Base-by-base conservation (phyloP, 768 basidiomycete genomes). In the Mycena albidolilacea region DNA sequence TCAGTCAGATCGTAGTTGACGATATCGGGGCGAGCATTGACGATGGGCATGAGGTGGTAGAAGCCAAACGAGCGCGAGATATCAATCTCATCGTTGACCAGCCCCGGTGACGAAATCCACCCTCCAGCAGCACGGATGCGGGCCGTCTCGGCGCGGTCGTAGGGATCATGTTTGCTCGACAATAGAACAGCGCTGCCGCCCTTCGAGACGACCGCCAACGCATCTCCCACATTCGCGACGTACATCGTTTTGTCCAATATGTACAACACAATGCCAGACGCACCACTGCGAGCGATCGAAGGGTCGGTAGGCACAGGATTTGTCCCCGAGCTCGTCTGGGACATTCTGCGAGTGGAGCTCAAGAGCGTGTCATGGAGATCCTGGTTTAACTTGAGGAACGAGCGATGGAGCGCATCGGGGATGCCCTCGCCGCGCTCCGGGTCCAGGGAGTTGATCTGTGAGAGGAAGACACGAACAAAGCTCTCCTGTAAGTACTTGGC, bases 61-160 rank as follows among this genome's bases (percentile, higher is more conserved):
- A 93, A 96, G 0, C 98, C 98, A 82, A 99, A 98, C 0, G 95
- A 93, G 60, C 97, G 89, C n/a, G 97, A 97, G 5, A 95, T 89
- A 75, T 96, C 94, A 75, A 95, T 90, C 77, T 97, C 94, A 78
- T 97, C 96, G 81, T 97, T 97, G 73, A 99, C 92, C 55, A 93
- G 85, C 5, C 97, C 97, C 58, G 92, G 90, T 14, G 95, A 94
- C 2, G 96, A 96, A 64, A 99, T 91, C 93, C 95, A 99, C 1
- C 96, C 97, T 79, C 98, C 98, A 7, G 97, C 95, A 2, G 90
- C 84, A 35, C 97, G 91, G 71, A 99, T 98, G 21, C 97, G 88
- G 17, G 86, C 87, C 7, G 93, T 95, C 83, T 99, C 98, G 8
- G 84, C 82, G 17, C 92, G 89, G 77, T 98, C 95, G 73, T 95